These are phyloP conservation scores for Fusarium sp. DNA, from an alignment of 2,329 filamentous ascomycete genomes.

Conservation along the genomic window DNA sequence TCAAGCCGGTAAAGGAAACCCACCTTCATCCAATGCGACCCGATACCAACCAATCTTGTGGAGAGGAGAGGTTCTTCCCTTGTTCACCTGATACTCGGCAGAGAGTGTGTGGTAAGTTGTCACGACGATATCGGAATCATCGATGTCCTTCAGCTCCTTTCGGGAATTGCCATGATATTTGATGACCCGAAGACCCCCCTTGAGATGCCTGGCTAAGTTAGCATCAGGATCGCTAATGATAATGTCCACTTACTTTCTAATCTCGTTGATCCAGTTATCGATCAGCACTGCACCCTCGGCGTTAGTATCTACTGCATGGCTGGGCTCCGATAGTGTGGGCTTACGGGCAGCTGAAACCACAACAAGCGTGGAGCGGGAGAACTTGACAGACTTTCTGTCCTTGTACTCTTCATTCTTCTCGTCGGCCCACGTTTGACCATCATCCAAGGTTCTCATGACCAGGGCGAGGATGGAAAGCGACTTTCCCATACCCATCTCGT, in stretches of 20 bases:
- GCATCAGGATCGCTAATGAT: not conserved
- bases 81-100: conserved; percentile 45
- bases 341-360: conserved; percentile 57
- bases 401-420: conserved; percentile 32
- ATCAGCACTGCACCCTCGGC: conserved; percentile 50
- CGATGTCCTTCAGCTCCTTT: conserved; percentile 41
- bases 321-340: conserved; percentile 15
- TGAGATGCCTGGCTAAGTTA: conserved; percentile 48
- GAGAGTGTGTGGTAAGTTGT: conserved; percentile 62
- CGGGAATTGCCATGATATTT: conserved; percentile 54
- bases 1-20: not conserved
- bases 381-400: conserved; percentile 16
- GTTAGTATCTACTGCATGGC: not conserved
- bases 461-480: conserved; percentile 65
- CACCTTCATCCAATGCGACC: conserved; percentile 61
- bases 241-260: conserved; percentile 47
- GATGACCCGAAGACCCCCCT: conserved; percentile 43
- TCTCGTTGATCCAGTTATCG: conserved; percentile 55
- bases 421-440: conserved; percentile 52
- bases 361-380: conserved; percentile 57
- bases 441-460: conserved; percentile 55
- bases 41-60: conserved; percentile 56
- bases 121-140: conserved; percentile 55
- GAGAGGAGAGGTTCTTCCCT: conserved; percentile 33
- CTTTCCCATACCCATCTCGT: conserved; percentile 73